phyloP scores from a whole-genome alignment of 345 rosid genomes.

The Populus davidiana region DNA sequence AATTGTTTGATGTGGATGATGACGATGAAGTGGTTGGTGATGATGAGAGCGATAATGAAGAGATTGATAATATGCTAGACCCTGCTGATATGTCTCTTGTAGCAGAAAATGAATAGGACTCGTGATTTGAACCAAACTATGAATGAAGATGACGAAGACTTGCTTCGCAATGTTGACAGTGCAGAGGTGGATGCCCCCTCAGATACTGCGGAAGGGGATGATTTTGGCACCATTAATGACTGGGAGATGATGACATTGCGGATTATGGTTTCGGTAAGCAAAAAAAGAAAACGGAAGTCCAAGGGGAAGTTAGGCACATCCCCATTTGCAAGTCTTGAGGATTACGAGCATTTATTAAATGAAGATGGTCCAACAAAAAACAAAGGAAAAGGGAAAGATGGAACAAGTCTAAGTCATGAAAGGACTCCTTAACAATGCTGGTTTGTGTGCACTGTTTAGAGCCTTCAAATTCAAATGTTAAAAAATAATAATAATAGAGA shows the following conservation, averaged over 20 bases:
- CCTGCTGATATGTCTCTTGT: conserved; percentile 40
- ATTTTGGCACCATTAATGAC: conserved; percentile 13
- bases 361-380: conserved; percentile 33
- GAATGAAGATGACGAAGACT: conserved; percentile 66
- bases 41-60: conserved; percentile 85
- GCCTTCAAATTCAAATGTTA: no score
- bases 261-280: conserved; percentile 21
- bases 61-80: conserved; percentile 40
- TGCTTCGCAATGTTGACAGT: conserved; percentile 38
- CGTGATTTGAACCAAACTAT: conserved; percentile 71
- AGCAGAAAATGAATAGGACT: conserved; percentile 65
- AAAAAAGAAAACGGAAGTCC: conserved; percentile 43
- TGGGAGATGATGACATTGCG: background rate
- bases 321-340: conserved; percentile 83
- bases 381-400: conserved; percentile 20
- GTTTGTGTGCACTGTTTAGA: no score
- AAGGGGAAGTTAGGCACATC: conserved; percentile 46
- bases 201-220: conserved; percentile 45
- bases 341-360: conserved; percentile 67
- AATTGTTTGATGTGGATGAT: conserved; percentile 61
- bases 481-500: no score
- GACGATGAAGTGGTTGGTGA: conserved; percentile 64
- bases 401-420: conserved; percentile 31
- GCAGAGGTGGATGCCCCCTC: conserved; percentile 47
- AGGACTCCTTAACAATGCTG: conserved; percentile 2